Base-by-base conservation (phyloP, 2,329 filamentous ascomycete genomes). In the Botryotinia calthae region DNA sequence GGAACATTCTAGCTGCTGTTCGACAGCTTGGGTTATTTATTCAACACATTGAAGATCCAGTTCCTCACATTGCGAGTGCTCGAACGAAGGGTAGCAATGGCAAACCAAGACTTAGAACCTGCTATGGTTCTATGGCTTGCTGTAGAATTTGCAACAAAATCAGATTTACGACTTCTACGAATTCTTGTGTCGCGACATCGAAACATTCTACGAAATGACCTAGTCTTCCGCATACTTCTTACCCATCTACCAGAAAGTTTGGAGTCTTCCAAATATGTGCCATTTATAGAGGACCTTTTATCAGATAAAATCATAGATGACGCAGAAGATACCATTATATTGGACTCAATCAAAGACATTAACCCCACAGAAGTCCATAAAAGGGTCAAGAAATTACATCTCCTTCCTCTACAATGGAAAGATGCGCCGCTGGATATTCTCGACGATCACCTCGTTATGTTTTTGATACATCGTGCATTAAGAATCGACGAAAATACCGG, bases 211-310 rank as follows among this genome's bases (percentile, higher is more conserved):
- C 85, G 87, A 42, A 86, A 87, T 62, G 88, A 92, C 72, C 83
- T 94, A 22, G 80, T 93, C 37, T 85, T 96, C 73, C 89, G 91
- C 62, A 89, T 96, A 70, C 83, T 97, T 34, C 86, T 97, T 63
- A 93, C 91, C 31, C 93, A 91, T 79, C 85, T 97, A 1, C 93
- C 94, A 40, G 93, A 95, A 81, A 90, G 87, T 61, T 79, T 89
- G 8, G 87, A 87, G 8, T 89, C 93, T 8, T 82, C 82, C n/a
- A 80, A 84, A 63, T 95, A 95, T 79, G 83, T 88, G 28, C 83
- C 84, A 22, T 87, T 93, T 69, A 79, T 94, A 28, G 82, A 87
- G 77, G 86, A 89, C 70, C 82, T 94, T 74, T 63, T 75, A 70
- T 74, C 74, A 37, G 77, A 76, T 28, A 70, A 71, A 48, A 46